Percentiles rank a stretch among this genome's conserved stretches.
Evolutionary conservation across 352 stramenopile species (phyloP).

Genomic region (Globisporangium rhizosaccharum): DNA sequence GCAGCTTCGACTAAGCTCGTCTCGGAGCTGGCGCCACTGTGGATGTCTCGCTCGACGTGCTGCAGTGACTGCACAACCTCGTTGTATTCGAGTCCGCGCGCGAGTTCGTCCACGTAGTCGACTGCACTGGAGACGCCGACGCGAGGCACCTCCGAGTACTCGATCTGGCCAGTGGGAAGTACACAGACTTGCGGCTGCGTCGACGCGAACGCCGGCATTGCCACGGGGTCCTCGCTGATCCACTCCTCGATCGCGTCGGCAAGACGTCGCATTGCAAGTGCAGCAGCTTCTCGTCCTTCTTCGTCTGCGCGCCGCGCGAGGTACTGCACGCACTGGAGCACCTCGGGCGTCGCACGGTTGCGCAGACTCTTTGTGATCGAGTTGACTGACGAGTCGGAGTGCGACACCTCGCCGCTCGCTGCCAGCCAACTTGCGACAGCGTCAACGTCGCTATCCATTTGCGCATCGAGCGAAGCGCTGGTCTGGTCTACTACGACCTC

Average conservation of each 20-base stretch:
- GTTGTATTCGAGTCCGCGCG: constrained; percentile 54
- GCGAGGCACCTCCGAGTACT: constrained; percentile 54
- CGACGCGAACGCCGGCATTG: constrained; percentile 49
- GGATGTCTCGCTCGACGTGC: not conserved
- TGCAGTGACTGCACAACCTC: constrained; percentile 7
- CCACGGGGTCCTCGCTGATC: constrained; percentile 48
- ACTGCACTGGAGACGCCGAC: constrained; percentile 44
- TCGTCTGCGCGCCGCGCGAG: constrained; percentile 38
- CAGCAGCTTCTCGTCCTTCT: constrained; percentile 37
- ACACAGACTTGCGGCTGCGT: constrained; percentile 49
- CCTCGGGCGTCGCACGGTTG: constrained; percentile 65
- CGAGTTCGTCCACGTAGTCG: constrained; percentile 65
- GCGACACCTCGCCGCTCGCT: constrained; percentile 18
- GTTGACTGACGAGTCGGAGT: constrained; percentile 23
- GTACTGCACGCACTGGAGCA: constrained; percentile 47
- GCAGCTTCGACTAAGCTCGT: not conserved
- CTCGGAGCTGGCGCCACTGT: not conserved
- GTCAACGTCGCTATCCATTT: constrained; percentile 35
- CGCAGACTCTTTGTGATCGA: constrained; percentile 63
- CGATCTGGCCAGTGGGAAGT: constrained; percentile 39
- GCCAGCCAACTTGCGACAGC: constrained; percentile 56
- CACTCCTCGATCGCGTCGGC: constrained; percentile 56
- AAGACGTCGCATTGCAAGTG: constrained; percentile 49
- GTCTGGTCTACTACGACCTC: constrained; percentile 5
- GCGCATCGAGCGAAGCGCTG: not conserved